Evolutionary conservation across 768 basidiomycete species (phyloP), one percentile per base, ranked within the genome.

Genomic region (Lactarius hatsudake): DNA sequence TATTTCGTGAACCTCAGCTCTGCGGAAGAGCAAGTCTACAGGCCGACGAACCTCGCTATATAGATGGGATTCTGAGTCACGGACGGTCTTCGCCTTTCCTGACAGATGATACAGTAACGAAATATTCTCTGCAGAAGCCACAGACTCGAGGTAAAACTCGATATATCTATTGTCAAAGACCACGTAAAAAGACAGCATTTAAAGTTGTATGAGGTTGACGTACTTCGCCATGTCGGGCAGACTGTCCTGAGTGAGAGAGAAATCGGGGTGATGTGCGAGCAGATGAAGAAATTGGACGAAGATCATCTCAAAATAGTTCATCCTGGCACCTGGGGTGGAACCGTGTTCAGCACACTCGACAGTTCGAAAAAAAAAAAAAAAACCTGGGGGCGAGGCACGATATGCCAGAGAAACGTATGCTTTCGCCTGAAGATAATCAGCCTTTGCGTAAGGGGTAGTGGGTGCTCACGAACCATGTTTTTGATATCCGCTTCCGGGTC

Each of bases 181-280:
- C 40, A 60, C 58, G 18, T 38, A 15, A 17, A 18, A 62, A 60
- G 56, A 4, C 17, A 56, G 38, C 1, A 2, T 57, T 36, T 28
- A 51, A 7, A 32, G 57, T 2, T 0, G 15, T 20, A 51, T 58
- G 30, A 45, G 34, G 6, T 23, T 30, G 9, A 74, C 89, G 56
- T 71, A 97, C 94, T 89, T 93, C 28, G 90, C 87, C 72, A 94
- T 88, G 72, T 91, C 89, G 40, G 85, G 80, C 43, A 96, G 75
- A 51, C 88, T 87, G 40, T 91, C 90, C 43, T 85, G 82, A 2
- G 82, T 81, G 54, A 80, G 82, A 23, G 81, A 83, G 72, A 94
- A 96, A 76, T 99, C 97, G 5, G 96, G 96, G 75, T 99, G 97
- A 74, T 97, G 96, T 0, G 95, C 93, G 5, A 98, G 81, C 0